Evolutionary conservation across 768 basidiomycete species (phyloP), one percentile per base, ranked within the genome.

Genomic region (Hygrocybe coccinea): DNA sequence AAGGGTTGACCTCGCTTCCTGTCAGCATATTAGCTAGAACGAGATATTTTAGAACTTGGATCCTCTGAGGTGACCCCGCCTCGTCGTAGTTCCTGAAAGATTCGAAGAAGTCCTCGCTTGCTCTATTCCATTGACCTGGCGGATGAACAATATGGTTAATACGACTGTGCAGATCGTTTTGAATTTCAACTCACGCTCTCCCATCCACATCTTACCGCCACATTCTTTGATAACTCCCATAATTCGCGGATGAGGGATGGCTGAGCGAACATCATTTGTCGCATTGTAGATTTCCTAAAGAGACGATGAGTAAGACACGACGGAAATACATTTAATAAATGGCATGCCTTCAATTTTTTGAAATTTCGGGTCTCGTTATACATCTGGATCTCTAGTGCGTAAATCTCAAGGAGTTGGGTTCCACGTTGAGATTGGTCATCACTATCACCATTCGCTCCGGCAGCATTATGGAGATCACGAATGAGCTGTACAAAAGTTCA

Each of bases 201-300:
- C 93, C 97, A 99, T 98, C 95, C 97, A 98, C 97, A 99, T 99
- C 74, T 99, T 99, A 2, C 97, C 97, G 14, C 97, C 97, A 62
- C 95, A 98, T 71, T 99, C 97, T 67, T 95, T 91, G 74, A 99
- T 98, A 50, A 98, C 92, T 41, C 95, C 97, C 89, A 97, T 95
- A 65, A 98, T 97, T 29, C 93, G 83, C 9, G 97, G 97, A 74
- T 98, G 97, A 14, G 97, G 94, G 58, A 99, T 97, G 9, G 97
- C 97, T 7, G 92, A 94, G 21, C 91, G 88, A 50, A 99, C 91
- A 43, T 85, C 83, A 60, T 90, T 90, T 11, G 91, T 87, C 9
- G 95, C 94, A 61, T 97, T 95, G 74, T 99, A 99, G 52, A 98
- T 97, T 72, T 97, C 94, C 92, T 97, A 64, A 33, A 22, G 35